Evolutionary conservation across 345 rosid genomes (phyloP).

Genomic region (Arabidopsis arenosa): DNA sequence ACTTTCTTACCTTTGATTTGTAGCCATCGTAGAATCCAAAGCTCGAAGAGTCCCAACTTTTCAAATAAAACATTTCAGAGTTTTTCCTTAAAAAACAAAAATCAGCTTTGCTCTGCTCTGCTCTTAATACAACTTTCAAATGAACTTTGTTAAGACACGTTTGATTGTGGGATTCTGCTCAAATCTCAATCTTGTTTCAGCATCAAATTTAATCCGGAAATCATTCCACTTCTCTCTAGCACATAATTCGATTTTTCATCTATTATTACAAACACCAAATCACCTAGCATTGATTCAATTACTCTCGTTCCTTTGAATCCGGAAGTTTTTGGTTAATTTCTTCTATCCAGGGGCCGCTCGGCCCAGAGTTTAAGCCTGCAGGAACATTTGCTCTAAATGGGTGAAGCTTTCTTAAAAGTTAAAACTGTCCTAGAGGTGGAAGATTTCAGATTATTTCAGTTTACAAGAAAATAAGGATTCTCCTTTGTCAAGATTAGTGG

Average conservation of each 20-base stretch:
- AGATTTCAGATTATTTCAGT: no score
- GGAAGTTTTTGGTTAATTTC: not conserved
- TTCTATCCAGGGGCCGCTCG: not conserved
- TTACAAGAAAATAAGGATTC: no score
- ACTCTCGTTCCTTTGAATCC: not conserved
- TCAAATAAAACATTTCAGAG: not conserved
- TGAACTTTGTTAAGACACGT: not conserved
- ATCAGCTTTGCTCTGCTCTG: not conserved
- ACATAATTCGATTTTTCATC: not conserved
- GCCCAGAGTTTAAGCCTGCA: no score
- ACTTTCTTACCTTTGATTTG: constrained; percentile 7
- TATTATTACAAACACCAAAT: no score
- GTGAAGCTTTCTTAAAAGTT: no score
- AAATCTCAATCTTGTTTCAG: not conserved
- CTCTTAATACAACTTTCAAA: no score
- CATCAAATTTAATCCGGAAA: not conserved
- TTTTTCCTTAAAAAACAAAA: not conserved
- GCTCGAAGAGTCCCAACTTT: constrained; percentile 30
- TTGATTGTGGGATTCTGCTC: not conserved
- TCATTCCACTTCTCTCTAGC: not conserved
- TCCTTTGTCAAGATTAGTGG: no score
- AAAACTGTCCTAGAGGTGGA: no score
- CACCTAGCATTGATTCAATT: not conserved
- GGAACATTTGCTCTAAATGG: not conserved
- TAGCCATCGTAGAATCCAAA: constrained; percentile 37